Percentiles rank a stretch among this genome's conserved stretches.
Conservation (phyloP, 2,329 filamentous ascomycete genomes). For the Monosporascus cannonballus region DNA sequence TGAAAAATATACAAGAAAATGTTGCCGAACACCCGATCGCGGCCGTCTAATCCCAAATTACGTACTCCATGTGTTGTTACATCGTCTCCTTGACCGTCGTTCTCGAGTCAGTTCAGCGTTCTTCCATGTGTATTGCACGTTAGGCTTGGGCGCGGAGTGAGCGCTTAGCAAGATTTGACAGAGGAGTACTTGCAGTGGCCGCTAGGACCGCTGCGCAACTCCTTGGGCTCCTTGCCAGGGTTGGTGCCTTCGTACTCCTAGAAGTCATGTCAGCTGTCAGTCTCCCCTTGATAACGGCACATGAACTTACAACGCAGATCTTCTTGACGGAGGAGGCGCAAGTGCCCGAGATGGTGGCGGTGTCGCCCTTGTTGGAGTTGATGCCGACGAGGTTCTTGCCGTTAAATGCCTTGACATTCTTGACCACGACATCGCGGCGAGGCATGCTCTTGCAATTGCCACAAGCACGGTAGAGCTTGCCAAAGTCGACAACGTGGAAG, state of each 20-base stretch:
- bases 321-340: conserved; percentile 14
- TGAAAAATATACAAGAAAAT: too few relatives aligned
- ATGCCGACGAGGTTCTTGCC: conserved; percentile 26
- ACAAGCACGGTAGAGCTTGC: conserved; percentile 40
- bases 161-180: conserved; percentile 2
- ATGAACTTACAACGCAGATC: conserved; percentile 12
- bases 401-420: conserved; percentile 22
- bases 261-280: neutral
- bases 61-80: too few relatives aligned
- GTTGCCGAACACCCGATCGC: too few relatives aligned
- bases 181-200: conserved; percentile 12
- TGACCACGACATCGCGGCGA: conserved; percentile 23
- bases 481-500: conserved; percentile 20
- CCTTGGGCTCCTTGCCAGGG: conserved; percentile 15
- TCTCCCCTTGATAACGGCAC: too few relatives aligned
- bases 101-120: too few relatives aligned
- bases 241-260: conserved; percentile 14
- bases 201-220: conserved; percentile 12
- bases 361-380: conserved; percentile 32
- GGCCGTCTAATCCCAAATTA: too few relatives aligned
- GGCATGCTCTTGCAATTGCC: conserved; percentile 33
- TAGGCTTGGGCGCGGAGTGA: too few relatives aligned
- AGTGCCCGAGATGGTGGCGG: conserved; percentile 14
- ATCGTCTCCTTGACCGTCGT: too few relatives aligned
- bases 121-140: too few relatives aligned